Percentiles rank a stretch among this genome's conserved stretches.
Evolutionary conservation across 1,284 basidiomycete species (phyloP).

Genomic region (Singerocomus inundabilis): DNA sequence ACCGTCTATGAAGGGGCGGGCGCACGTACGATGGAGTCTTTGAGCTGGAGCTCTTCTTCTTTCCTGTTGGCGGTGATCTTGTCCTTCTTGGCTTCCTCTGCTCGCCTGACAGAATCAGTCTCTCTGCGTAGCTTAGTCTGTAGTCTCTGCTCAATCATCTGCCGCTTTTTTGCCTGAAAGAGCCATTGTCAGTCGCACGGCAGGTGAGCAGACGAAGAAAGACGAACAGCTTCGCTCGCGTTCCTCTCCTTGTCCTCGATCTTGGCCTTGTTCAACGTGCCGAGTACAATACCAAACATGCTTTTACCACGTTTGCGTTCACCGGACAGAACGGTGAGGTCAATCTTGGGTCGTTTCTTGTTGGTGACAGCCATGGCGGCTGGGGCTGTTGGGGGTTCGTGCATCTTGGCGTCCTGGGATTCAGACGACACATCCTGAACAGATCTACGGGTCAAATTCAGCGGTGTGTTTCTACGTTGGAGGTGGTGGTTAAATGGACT

Average conservation of each 20-base stretch:
- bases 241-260: conserved; percentile 76
- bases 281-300: conserved; percentile 78
- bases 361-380: conserved; percentile 31
- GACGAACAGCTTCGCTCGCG: conserved; percentile 71
- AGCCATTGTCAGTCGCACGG: conserved; percentile 4
- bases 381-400: conserved; percentile 35
- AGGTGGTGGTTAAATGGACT: conserved; percentile 17
- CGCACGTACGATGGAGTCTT: conserved; percentile 69
- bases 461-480: background rate
- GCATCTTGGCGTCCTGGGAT: conserved; percentile 35
- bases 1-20: background rate
- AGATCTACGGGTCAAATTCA: conserved; percentile 24
- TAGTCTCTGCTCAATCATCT: conserved; percentile 75
- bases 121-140: conserved; percentile 78
- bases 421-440: conserved; percentile 35
- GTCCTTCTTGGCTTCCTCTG: conserved; percentile 80
- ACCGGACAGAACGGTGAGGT: conserved; percentile 50
- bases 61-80: conserved; percentile 69
- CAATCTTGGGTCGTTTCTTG: conserved; percentile 69
- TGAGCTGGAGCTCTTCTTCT: conserved; percentile 76
- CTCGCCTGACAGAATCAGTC: conserved; percentile 75
- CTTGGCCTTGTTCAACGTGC: conserved; percentile 80
- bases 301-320: conserved; percentile 79
- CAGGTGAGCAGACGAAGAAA: background rate
- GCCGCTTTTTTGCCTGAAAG: conserved; percentile 71